A percentile compares a stretch with the other conserved stretches of the same genome.
Evolutionary conservation across 2,329 filamentous ascomycete species (phyloP).

Genomic region (Sphaerulina vaccinii): DNA sequence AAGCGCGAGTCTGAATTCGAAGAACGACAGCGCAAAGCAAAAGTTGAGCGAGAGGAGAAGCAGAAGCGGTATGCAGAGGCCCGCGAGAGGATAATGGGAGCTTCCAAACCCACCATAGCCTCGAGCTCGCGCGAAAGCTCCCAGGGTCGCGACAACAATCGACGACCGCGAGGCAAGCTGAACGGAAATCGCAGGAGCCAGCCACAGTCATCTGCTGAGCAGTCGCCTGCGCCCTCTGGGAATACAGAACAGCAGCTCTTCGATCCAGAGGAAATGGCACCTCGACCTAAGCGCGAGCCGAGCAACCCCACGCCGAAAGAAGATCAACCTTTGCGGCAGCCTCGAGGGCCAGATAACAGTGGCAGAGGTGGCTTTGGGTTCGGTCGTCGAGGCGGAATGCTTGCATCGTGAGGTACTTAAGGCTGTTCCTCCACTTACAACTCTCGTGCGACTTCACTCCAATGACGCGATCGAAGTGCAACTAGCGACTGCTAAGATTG

Average conservation of each 20-base stretch:
- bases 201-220: slow-evolving; percentile 38
- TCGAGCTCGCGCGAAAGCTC: slow-evolving; percentile 36
- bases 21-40: slow-evolving; percentile 74
- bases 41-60: slow-evolving; percentile 81
- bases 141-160: slow-evolving; percentile 29
- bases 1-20: slow-evolving; percentile 67
- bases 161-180: slow-evolving; percentile 23
- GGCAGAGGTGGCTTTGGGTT: slow-evolving; percentile 79
- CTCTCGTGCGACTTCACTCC: no score
- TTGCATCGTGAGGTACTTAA: slow-evolving; percentile 4
- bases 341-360: slow-evolving; percentile 73
- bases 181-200: slow-evolving; percentile 41
- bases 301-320: slow-evolving; percentile 52
- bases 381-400: slow-evolving; percentile 57
- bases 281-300: slow-evolving; percentile 52
- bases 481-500: no score
- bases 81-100: slow-evolving; percentile 82
- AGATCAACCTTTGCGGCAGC: slow-evolving; percentile 69
- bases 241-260: slow-evolving; percentile 62
- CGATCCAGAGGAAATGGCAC: slow-evolving; percentile 68
- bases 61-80: slow-evolving; percentile 87
- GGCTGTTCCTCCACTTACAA: no score
- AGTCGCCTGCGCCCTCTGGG: slow-evolving; percentile 35
- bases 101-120: slow-evolving; percentile 38
- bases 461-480: no score